A percentile compares a stretch with the other conserved stretches of the same genome.
Evolutionary conservation across 495 filamentous ascomycete genomes (phyloP).

Genomic region (Neohortaea acidophila): DNA sequence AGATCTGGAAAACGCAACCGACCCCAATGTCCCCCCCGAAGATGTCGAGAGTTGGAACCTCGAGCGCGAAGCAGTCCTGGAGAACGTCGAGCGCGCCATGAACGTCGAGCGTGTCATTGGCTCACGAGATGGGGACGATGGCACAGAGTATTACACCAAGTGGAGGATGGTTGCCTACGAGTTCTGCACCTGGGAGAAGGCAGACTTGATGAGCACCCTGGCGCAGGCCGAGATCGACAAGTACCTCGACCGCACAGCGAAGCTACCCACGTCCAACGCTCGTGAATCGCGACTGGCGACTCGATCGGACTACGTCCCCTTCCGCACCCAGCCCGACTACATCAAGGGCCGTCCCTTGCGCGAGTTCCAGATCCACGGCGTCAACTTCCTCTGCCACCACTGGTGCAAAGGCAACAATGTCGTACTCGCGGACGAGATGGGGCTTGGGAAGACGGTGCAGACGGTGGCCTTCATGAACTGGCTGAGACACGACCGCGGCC

Average conservation of each 20-base stretch:
- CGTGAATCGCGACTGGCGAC: slow-evolving; percentile 60
- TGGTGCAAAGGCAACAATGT: slow-evolving; percentile 87
- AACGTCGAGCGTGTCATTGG: slow-evolving; percentile 87
- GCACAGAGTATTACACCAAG: slow-evolving; percentile 75
- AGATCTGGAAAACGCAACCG: slow-evolving; percentile 53
- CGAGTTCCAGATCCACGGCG: slow-evolving; percentile 82
- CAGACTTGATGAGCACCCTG: slow-evolving; percentile 53
- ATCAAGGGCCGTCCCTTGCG: slow-evolving; percentile 73
- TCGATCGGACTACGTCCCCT: slow-evolving; percentile 52
- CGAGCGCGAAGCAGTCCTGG: slow-evolving; percentile 70
- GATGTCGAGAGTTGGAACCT: slow-evolving; percentile 83
- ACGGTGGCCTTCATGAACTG: slow-evolving; percentile 95
- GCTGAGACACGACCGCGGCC: slow-evolving; percentile 78
- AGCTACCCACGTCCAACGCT: slow-evolving; percentile 58
- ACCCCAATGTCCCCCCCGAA: slow-evolving; percentile 61
- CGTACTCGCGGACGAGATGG: slow-evolving; percentile 97
- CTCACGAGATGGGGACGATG: slow-evolving; percentile 53
- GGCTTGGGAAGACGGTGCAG: slow-evolving; percentile 94
- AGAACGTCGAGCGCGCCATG: slow-evolving; percentile 70
- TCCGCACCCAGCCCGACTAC: slow-evolving; percentile 66
- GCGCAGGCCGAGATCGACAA: slow-evolving; percentile 81
- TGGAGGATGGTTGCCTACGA: slow-evolving; percentile 61
- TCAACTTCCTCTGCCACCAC: slow-evolving; percentile 90
- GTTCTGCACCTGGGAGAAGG: slow-evolving; percentile 84
- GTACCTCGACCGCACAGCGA: slow-evolving; percentile 64